Conservation (phyloP, 495 filamentous ascomycete genomes). For the Podospora appendiculata region DNA sequence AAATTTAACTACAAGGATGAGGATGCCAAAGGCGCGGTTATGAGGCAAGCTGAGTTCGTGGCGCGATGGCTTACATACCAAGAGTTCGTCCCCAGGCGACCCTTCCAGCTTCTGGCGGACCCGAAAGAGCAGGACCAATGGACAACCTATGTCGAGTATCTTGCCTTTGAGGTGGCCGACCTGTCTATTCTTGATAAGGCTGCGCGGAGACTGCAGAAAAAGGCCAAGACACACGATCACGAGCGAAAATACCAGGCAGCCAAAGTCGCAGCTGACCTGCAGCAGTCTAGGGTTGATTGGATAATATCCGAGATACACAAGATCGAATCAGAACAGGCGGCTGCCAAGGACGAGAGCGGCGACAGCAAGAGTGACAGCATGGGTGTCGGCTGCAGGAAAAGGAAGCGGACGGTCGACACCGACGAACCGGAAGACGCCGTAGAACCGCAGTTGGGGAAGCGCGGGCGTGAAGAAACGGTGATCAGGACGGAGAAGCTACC, state of each 20-base stretch:
- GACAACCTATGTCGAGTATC: constrained; percentile 3
- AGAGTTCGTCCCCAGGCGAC: neutral
- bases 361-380: too few species aligned
- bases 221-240: neutral
- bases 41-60: neutral
- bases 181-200: neutral
- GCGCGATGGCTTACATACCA: neutral
- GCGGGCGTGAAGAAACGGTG: neutral
- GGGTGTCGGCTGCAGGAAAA: too few species aligned
- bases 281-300: neutral
- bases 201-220: neutral
- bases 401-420: too few species aligned
- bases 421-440: too few species aligned
- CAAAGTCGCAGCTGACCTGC: neutral
- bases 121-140: constrained; percentile 1
- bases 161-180: neutral
- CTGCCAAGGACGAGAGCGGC: neutral
- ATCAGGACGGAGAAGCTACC: too few species aligned
- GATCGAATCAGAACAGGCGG: neutral
- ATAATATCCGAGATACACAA: neutral
- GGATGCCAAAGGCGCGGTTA: neutral
- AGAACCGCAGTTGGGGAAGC: neutral
- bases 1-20: neutral
- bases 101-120: constrained; percentile 2
- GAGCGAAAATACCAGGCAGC: neutral